Percentiles rank a stretch among this genome's conserved stretches.
These are phyloP conservation scores for Trichothecium sympodiale DNA, from an alignment of 2,329 filamentous ascomycete genomes.

Conservation along the genomic window DNA sequence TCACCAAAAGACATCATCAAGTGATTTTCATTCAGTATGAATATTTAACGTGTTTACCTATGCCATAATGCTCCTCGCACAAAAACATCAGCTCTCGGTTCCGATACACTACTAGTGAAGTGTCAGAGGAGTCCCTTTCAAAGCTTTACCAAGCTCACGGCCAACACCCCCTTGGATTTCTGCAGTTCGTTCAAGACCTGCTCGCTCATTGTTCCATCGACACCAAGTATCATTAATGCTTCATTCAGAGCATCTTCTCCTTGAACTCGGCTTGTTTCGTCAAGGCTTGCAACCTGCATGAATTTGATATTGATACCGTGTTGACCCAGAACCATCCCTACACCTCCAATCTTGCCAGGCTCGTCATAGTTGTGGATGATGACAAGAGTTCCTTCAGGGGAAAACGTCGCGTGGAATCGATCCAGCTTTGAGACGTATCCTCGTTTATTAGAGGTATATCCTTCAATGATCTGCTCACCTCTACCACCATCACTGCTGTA, in stretches of 20 bases:
- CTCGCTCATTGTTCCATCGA: constrained; percentile 52
- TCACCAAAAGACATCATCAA: too few relatives aligned
- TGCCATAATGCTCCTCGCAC: too few relatives aligned
- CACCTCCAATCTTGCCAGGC: constrained; percentile 72
- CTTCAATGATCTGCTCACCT: constrained; percentile 43
- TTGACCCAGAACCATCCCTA: constrained; percentile 58
- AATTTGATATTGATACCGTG: constrained; percentile 68
- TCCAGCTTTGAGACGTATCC: constrained; percentile 64
- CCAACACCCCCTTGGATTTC: constrained; percentile 39
- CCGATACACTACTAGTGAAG: too few relatives aligned
- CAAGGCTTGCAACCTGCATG: constrained; percentile 60
- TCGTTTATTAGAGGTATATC: constrained; percentile 52
- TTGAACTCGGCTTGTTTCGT: constrained; percentile 9
- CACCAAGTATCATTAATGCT: constrained; percentile 72
- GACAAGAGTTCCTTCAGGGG: constrained; percentile 62
- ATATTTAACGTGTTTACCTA: too few relatives aligned
- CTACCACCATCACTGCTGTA: constrained; percentile 16
- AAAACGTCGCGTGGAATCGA: constrained; percentile 63
- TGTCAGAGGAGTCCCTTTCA: constrained; percentile 10
- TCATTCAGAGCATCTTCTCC: constrained; percentile 38
- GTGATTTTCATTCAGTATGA: too few relatives aligned
- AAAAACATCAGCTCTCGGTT: too few relatives aligned
- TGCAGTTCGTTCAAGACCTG: constrained; percentile 39
- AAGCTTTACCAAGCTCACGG: constrained; percentile 41
- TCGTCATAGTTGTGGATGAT: constrained; percentile 74